Evolutionary conservation across 345 rosid genomes (phyloP).

Genomic region (Combretum micranthum): DNA sequence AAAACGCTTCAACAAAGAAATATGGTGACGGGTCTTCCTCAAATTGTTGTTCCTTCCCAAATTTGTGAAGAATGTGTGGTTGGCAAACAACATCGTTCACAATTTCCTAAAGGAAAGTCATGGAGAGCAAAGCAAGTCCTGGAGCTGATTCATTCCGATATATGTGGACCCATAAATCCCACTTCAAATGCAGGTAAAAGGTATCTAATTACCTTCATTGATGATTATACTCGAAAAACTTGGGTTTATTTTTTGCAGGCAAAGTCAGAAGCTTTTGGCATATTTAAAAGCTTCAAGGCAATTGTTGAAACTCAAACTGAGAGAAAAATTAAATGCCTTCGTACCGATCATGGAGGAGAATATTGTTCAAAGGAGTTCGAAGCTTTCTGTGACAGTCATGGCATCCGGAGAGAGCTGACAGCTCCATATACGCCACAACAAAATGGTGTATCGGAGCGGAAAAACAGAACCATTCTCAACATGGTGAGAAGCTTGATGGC

Average conservation of each 20-base stretch:
- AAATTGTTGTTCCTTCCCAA: no score
- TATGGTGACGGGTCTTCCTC: no score
- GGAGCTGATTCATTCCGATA: not conserved
- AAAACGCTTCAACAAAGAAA: no score
- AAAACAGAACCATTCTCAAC: not conserved
- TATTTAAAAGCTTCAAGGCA: not conserved
- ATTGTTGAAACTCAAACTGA: not conserved
- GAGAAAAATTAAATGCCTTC: not conserved
- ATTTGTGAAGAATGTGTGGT: conserved; percentile 2
- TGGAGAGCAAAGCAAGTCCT: not conserved
- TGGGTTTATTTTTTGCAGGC: conserved; percentile 2
- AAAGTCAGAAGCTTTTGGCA: not conserved
- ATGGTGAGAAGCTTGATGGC: conserved; percentile 9
- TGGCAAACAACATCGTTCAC: not conserved
- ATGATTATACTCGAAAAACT: not conserved
- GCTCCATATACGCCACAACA: not conserved
- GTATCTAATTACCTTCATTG: not conserved
- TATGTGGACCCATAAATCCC: not conserved
- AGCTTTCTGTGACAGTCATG: not conserved
- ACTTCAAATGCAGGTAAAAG: not conserved
- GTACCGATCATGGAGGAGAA: not conserved
- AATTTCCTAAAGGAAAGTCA: not conserved
- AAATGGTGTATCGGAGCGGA: not conserved
- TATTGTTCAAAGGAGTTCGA: not conserved
- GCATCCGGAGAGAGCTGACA: not conserved